A percentile compares a stretch with the other conserved stretches of the same genome.
These are phyloP conservation scores for Adenanthera pavonina DNA, from an alignment of 306 rosid genomes.

Conservation along the genomic window DNA sequence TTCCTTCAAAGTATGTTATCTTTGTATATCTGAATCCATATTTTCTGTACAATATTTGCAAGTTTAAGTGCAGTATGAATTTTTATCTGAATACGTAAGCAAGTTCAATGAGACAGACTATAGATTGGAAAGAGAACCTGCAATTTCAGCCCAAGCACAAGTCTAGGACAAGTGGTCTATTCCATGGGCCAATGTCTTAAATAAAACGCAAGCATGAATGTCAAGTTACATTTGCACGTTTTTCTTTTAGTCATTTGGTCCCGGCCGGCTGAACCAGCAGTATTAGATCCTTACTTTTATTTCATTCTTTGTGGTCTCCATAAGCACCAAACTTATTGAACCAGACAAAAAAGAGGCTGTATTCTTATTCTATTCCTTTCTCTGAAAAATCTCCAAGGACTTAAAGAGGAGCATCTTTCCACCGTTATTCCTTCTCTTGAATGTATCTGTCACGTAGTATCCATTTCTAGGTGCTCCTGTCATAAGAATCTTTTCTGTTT, in stretches of 20 bases:
- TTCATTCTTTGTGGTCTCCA: conserved; percentile 44
- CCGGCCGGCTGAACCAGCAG: conserved; percentile 41
- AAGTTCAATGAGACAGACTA: not conserved
- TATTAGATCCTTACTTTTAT: conserved; percentile 32
- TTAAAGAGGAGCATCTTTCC: conserved; percentile 31
- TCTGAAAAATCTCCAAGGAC: conserved; percentile 39
- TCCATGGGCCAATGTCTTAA: conserved; percentile 8
- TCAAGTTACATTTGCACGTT: conserved; percentile 22
- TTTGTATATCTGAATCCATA: not conserved
- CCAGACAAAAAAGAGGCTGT: conserved; percentile 44
- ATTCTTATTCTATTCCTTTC: conserved; percentile 46
- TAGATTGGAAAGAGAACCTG: conserved; percentile 3
- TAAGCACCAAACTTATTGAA: conserved; percentile 42
- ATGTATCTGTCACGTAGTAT: conserved; percentile 26
- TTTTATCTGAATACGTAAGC: not conserved
- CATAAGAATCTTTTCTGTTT: not conserved
- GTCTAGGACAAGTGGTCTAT: conserved; percentile 14
- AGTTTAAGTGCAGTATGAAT: not conserved
- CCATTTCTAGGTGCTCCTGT: conserved; percentile 16
- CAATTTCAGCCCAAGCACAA: conserved; percentile 19
- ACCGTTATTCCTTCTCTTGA: conserved; percentile 33
- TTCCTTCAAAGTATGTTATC: not conserved
- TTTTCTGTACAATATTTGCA: not conserved
- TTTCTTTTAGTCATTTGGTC: conserved; percentile 37
- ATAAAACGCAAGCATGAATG: conserved; percentile 13